Evolutionary conservation across 1,284 basidiomycete genomes (phyloP).

Genomic region (Moesziomyces antarcticus): DNA sequence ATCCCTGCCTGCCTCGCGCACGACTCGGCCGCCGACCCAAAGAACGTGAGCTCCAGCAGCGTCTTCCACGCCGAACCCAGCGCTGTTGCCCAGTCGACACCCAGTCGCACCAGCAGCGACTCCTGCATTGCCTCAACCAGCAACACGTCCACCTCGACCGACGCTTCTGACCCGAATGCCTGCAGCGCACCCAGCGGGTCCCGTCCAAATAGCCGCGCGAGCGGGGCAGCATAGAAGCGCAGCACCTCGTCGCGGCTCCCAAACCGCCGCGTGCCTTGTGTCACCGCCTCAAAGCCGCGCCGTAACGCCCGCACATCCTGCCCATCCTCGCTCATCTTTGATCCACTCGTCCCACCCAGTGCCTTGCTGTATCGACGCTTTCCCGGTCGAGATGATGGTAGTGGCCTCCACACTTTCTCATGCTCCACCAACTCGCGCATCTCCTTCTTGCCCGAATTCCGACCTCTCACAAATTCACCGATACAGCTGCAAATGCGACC

Average conservation of each 20-base stretch:
- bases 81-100: conserved; percentile 12
- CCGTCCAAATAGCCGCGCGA: not conserved
- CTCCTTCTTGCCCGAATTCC: too few species aligned
- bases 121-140: conserved; percentile 21
- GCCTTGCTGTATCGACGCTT: too few species aligned
- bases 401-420: too few species aligned
- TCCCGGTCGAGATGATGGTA: too few species aligned
- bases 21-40: conserved; percentile 2
- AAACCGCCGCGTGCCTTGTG: not conserved
- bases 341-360: too few species aligned
- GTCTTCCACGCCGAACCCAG: not conserved
- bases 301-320: not conserved
- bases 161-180: too few species aligned
- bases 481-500: too few species aligned
- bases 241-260: not conserved
- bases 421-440: too few species aligned
- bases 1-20: not conserved
- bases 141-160: not conserved
- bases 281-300: not conserved
- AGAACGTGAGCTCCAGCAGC: conserved; percentile 15
- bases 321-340: not conserved
- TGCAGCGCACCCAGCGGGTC: too few species aligned
- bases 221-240: not conserved
- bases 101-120: conserved; percentile 17
- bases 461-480: too few species aligned